Evolutionary conservation across 192 early-diverging fungal genomes (phyloP).

Genomic region (Coemansia sp.): DNA sequence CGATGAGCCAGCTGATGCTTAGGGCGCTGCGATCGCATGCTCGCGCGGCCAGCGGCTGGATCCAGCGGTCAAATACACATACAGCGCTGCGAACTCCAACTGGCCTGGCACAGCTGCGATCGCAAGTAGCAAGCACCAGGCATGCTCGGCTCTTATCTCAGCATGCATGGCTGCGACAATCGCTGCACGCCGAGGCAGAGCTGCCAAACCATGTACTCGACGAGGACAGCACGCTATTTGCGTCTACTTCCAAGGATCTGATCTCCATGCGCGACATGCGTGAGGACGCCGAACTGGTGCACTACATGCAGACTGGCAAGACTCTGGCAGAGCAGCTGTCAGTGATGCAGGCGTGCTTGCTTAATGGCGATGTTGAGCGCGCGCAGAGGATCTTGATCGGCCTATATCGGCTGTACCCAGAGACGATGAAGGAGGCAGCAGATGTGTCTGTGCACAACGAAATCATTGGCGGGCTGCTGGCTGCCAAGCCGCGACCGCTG

Average conservation of each 20-base stretch:
- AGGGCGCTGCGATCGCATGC: conserved; percentile 13
- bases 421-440: conserved; percentile 70
- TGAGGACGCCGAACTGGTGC: conserved; percentile 21
- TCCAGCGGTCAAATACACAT: neutral
- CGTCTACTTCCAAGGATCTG: conserved; percentile 10
- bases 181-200: conserved; percentile 19
- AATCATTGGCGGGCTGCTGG: conserved; percentile 75
- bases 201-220: neutral
- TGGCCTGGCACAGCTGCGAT: neutral
- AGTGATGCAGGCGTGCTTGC: conserved; percentile 76
- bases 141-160: conserved; percentile 19
- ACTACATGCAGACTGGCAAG: conserved; percentile 46
- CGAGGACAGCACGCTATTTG: conserved; percentile 27
- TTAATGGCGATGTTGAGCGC: conserved; percentile 70
- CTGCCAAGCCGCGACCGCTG: conserved; percentile 55
- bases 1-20: conserved; percentile 45
- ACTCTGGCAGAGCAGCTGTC: conserved; percentile 74
- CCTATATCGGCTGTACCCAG: conserved; percentile 64
- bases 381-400: conserved; percentile 75
- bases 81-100: neutral
- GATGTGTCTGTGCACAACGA: conserved; percentile 81
- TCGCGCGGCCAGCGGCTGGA: neutral
- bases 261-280: conserved; percentile 14
- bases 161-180: conserved; percentile 9
- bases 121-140: neutral